A percentile compares a stretch with the other conserved stretches of the same genome.
phyloP scores from a whole-genome alignment of 2,329 filamentous ascomycete species.

The Fusarium denticulatum region DNA sequence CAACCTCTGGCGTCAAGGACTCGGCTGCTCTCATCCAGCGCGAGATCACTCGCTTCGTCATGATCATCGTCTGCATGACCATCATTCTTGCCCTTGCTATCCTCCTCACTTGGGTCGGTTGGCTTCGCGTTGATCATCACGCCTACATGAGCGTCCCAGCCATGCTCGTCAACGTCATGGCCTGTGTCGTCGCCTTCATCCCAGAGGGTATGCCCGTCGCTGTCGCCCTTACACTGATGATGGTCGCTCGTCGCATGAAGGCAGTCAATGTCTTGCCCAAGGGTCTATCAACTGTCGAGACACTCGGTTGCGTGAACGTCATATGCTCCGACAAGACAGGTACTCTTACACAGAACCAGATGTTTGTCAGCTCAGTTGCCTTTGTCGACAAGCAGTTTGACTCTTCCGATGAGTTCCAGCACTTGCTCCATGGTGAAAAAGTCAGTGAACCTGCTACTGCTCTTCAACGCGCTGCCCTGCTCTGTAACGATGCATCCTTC shows the following conservation, averaged over 20 bases:
- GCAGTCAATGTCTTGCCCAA: constrained; percentile 54
- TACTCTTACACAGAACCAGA: constrained; percentile 56
- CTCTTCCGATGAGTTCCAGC: constrained; percentile 41
- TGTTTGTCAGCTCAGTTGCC: constrained; percentile 53
- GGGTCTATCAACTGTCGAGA: constrained; percentile 54
- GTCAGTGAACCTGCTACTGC: neutral
- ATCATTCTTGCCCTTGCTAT: constrained; percentile 53
- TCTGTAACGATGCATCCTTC: constrained; percentile 57
- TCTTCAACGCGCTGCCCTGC: constrained; percentile 26
- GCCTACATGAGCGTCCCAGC: constrained; percentile 54
- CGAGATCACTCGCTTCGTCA: constrained; percentile 57
- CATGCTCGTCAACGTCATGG: constrained; percentile 59
- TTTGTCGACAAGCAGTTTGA: constrained; percentile 49
- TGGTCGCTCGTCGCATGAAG: constrained; percentile 56
- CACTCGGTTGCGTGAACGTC: constrained; percentile 55
- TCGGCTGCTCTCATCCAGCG: constrained; percentile 52
- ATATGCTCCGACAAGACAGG: constrained; percentile 57
- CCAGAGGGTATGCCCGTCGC: constrained; percentile 54
- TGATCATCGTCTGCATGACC: constrained; percentile 54
- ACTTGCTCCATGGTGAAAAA: neutral
- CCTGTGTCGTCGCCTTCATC: constrained; percentile 53
- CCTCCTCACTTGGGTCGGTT: constrained; percentile 56
- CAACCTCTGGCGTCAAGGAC: constrained; percentile 51
- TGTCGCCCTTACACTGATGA: constrained; percentile 54
- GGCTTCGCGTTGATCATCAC: constrained; percentile 51